Base-by-base conservation (phyloP, 306 rosid genomes). In the Hippophae gyantsensis region DNA sequence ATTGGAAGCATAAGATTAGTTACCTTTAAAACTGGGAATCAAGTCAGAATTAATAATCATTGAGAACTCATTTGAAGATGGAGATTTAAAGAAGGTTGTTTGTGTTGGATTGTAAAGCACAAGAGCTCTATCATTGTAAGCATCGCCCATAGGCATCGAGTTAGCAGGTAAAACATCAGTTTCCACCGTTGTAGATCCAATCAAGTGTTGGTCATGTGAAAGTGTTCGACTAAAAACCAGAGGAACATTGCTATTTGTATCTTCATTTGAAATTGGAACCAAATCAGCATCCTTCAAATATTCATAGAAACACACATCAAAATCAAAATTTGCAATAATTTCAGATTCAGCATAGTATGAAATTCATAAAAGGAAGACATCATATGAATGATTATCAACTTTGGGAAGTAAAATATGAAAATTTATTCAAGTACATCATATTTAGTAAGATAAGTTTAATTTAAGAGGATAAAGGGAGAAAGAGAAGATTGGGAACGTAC, bases 11-110 rank as follows among this genome's bases (percentile, higher is more conserved):
- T 32, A 32, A 32, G 38, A 32, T 32, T 6, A 43, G 48, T 47
- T 38, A 81, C 86, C 83, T 47, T 64, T 74, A 6, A 81, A 66
- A 14, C 72, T 74, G 7, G 80, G 86, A 66, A 74, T 62, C 62
- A 77, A 58, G 58, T 74, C 72, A 8, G 83, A 48, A 12, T 66
- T 66, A 43, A 78, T 58, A 27, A 81, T 43, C 7, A 81, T 25
- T 7, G 81, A 57, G 55, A 81, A 74, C 9, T 76, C 74, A 3
- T 14, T 46, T 5, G 76, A 61, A 45, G 38, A 48, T 0, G 79
- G 83, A 0, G 76, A 56, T 49, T 52, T 78, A 7, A 59, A 48
- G 14, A 73, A 40, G 43, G 62, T 59, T 6, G 61, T 10, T 14
- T 52, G 47, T 5, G 57, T 2, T 7, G 76, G 72, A 41, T 69